Percentiles rank a stretch among this genome's conserved stretches.
phyloP scores from a whole-genome alignment of 2,329 filamentous ascomycete species.

The Thermochaetoides dissita region DNA sequence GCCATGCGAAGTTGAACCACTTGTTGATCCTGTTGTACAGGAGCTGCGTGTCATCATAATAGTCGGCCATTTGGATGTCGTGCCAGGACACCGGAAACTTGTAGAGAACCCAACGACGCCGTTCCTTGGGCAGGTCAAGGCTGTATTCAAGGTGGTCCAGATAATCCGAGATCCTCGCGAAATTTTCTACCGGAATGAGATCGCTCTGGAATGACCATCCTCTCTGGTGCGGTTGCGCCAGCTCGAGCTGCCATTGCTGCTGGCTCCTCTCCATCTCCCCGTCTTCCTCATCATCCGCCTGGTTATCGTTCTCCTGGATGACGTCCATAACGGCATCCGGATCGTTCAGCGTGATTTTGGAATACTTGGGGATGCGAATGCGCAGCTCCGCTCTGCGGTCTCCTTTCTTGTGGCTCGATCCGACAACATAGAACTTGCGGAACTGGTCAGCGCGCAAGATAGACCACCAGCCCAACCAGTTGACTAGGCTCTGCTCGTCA shows the following conservation, averaged over 20 bases:
- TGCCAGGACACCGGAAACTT: constrained; percentile 27
- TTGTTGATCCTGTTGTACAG: constrained; percentile 20
- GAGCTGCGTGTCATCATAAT: constrained; percentile 18
- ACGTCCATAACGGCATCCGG: constrained; percentile 21
- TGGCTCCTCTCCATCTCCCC: not conserved
- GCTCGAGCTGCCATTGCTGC: not conserved
- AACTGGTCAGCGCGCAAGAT: constrained; percentile 33
- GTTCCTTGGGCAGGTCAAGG: not conserved
- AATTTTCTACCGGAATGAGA: constrained; percentile 1
- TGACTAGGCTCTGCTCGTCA: constrained; percentile 48
- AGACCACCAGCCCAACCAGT: constrained; percentile 50
- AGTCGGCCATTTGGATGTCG: constrained; percentile 26
- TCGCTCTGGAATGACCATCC: constrained; percentile 9
- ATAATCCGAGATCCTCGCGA: not conserved
- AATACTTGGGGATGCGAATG: constrained; percentile 25
- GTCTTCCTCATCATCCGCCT: not conserved
- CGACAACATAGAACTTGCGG: constrained; percentile 42
- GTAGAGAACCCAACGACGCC: constrained; percentile 19
- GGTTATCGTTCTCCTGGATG: constrained; percentile 5
- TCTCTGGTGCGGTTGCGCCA: not conserved
- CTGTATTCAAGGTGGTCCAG: not conserved
- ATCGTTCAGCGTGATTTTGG: constrained; percentile 21
- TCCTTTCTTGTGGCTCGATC: constrained; percentile 25
- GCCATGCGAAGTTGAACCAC: constrained; percentile 22
- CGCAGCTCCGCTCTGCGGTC: constrained; percentile 12